These are phyloP conservation scores for Macrolepiota dolichaula DNA, from an alignment of 768 basidiomycete genomes.

Conservation along the genomic window DNA sequence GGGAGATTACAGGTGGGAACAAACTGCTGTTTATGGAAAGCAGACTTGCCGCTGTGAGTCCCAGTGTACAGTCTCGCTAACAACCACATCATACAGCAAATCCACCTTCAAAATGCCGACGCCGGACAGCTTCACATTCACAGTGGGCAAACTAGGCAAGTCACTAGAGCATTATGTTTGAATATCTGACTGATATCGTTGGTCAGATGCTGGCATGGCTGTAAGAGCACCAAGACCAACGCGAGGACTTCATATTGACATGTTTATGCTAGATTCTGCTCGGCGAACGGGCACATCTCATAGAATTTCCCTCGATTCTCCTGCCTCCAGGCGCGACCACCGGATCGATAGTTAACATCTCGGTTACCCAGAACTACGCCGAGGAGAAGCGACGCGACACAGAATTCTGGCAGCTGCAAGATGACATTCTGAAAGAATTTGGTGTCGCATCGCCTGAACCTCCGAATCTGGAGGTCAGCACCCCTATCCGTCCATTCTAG, in stretches of 20 bases:
- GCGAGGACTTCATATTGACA: neutral
- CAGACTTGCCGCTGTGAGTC: neutral
- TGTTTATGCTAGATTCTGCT: constrained; percentile 67
- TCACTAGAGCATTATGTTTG: constrained; percentile 8
- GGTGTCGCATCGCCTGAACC: constrained; percentile 63
- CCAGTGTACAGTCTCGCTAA: neutral
- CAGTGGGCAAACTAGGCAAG: constrained; percentile 92
- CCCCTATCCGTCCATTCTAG: neutral
- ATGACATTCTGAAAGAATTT: constrained; percentile 72
- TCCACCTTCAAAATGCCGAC: constrained; percentile 22
- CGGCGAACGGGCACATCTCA: constrained; percentile 91
- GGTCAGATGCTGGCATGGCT: constrained; percentile 88
- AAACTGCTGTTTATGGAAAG: neutral
- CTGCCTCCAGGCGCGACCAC: constrained; percentile 89
- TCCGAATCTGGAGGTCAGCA: constrained; percentile 70
- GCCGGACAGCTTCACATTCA: constrained; percentile 81
- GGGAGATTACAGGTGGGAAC: neutral
- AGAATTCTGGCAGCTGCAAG: constrained; percentile 85
- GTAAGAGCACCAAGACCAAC: constrained; percentile 36
- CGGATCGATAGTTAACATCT: constrained; percentile 96
- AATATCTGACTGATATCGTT: constrained; percentile 12
- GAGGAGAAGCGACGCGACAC: constrained; percentile 82
- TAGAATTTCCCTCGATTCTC: constrained; percentile 96
- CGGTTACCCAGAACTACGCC: constrained; percentile 80
- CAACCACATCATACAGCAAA: neutral